phyloP scores from a whole-genome alignment of 768 basidiomycete species.

The Xerocomus brunneocitrinus region DNA sequence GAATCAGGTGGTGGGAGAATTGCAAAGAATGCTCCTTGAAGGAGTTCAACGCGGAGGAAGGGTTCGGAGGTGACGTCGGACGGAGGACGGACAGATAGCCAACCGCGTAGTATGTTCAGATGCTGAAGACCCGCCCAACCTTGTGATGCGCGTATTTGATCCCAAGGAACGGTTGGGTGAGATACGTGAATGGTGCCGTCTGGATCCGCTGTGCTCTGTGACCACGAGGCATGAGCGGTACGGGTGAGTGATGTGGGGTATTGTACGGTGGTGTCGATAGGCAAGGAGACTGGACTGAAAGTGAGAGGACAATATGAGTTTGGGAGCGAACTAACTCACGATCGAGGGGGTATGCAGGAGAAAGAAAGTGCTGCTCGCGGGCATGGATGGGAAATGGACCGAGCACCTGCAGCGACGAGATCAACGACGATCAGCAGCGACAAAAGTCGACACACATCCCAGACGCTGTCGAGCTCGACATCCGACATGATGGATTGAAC shows the following conservation, averaged over 20 bases:
- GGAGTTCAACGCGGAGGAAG: conserved; percentile 53
- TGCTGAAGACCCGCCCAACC: conserved; percentile 89
- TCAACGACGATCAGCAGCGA: background rate
- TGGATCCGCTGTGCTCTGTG: conserved; percentile 35
- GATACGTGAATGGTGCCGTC: conserved; percentile 55
- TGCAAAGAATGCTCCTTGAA: conserved; percentile 74
- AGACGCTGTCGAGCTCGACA: conserved; percentile 24
- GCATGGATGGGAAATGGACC: conserved; percentile 85
- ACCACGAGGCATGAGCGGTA: conserved; percentile 52
- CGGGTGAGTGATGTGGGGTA: conserved; percentile 56
- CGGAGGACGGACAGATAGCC: conserved; percentile 55
- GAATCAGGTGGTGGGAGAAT: conserved; percentile 45
- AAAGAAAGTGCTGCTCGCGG: conserved; percentile 78
- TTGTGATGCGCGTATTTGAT: conserved; percentile 64
- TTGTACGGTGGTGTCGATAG: conserved; percentile 13
- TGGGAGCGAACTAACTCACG: conserved; percentile 37
- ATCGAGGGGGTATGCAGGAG: conserved; percentile 68
- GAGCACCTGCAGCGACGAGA: conserved; percentile 47
- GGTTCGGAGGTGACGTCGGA: conserved; percentile 28
- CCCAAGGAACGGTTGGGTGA: conserved; percentile 63
- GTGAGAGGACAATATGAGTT: background rate
- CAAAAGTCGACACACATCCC: conserved; percentile 23
- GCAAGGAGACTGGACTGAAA: conserved; percentile 6
- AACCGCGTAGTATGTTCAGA: conserved; percentile 63
- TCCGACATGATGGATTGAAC: conserved; percentile 3